Conservation (phyloP, 306 rosid species). For the Castanea crenata region DNA sequence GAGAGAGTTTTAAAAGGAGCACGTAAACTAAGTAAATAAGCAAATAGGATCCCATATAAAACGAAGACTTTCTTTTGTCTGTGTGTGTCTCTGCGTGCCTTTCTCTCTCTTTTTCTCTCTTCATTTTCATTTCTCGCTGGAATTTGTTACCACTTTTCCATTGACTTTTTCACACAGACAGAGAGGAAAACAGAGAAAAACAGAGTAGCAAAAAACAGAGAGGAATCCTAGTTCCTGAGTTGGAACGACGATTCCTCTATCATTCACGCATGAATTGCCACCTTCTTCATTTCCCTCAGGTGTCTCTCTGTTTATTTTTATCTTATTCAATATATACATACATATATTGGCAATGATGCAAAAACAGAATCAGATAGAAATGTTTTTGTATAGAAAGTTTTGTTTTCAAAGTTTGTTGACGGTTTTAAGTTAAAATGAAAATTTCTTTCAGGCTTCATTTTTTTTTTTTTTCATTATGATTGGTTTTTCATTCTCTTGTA, state of each 20-base stretch:
- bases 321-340: not conserved
- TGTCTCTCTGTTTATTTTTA: not conserved
- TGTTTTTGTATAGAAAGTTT: too few relatives aligned
- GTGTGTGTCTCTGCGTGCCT: conserved; percentile 2
- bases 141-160: not conserved
- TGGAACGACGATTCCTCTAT: conserved; percentile 55
- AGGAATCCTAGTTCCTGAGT: conserved; percentile 63
- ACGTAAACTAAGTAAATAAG: conserved; percentile 2
- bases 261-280: conserved; percentile 9
- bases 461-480: not conserved
- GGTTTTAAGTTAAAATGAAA: not conserved
- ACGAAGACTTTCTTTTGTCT: conserved; percentile 17
- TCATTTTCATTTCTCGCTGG: not conserved
- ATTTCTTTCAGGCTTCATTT: not conserved
- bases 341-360: not conserved
- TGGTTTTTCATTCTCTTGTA: too few relatives aligned
- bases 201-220: conserved; percentile 17
- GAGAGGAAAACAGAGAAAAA: not conserved
- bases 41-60: conserved; percentile 49
- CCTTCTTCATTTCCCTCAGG: conserved; percentile 18
- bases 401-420: too few relatives aligned
- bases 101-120: not conserved
- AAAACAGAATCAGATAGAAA: not conserved
- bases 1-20: conserved; percentile 29
- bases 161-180: not conserved